phyloP scores from a whole-genome alignment of 2,329 filamentous ascomycete genomes.

The Penicillium sp. region DNA sequence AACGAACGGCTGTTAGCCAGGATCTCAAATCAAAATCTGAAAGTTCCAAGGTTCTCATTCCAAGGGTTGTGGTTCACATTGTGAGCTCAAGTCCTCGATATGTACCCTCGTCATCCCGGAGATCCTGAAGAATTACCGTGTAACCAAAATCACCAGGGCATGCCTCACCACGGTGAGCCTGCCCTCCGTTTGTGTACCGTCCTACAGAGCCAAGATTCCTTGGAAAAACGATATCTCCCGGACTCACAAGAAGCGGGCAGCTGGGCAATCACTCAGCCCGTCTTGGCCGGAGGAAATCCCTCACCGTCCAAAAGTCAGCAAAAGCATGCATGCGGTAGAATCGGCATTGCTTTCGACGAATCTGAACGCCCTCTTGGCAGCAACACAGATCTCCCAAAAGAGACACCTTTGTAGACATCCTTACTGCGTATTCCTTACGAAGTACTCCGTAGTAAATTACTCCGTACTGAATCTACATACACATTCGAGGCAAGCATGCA shows the following conservation, averaged over 20 bases:
- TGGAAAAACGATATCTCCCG: slow-evolving; percentile 4
- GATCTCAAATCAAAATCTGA: too few species aligned
- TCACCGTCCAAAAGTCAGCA: neutral
- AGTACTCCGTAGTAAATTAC: too few species aligned
- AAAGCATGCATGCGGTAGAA: neutral
- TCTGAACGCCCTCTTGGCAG: slow-evolving; percentile 2
- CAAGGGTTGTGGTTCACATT: too few species aligned
- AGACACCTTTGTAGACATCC: neutral
- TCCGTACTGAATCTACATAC: too few species aligned
- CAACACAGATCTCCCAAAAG: neutral
- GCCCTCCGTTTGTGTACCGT: neutral
- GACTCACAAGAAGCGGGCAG: neutral
- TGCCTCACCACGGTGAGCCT: neutral
- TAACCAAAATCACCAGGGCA: neutral
- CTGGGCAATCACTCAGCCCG: neutral
- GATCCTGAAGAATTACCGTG: neutral
- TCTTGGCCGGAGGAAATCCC: slow-evolving; percentile 4
- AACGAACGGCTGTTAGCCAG: too few species aligned
- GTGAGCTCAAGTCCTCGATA: too few species aligned
- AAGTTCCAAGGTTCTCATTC: too few species aligned
- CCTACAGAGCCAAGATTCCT: slow-evolving; percentile 8
- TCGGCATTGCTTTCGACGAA: neutral
- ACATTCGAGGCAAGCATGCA: slow-evolving; percentile 5
- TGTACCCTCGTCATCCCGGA: too few species aligned
- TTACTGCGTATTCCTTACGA: neutral